Evolutionary conservation across 2,329 filamentous ascomycete species (phyloP), one percentile per base, ranked within the genome.

Genomic region (Sphaerostilbella broomeana): DNA sequence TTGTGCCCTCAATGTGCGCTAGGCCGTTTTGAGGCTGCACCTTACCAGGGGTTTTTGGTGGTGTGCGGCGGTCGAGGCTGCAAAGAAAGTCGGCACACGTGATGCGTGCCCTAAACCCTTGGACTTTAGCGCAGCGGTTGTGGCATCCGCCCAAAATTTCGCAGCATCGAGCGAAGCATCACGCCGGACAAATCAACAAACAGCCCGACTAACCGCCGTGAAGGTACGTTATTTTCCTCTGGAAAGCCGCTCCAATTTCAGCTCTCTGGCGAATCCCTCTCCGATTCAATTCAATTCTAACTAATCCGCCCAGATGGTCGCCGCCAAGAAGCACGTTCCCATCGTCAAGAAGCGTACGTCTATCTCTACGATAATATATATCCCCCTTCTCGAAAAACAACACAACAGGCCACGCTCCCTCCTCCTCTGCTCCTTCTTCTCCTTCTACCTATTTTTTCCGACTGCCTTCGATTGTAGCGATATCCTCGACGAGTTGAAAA

Each of bases 331-430:
- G 80, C 92, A 97, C 75, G 81, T 97, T 68, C 84, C 89, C 65
- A 98, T 98, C 80, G 86, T 98, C 67, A 98, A 98, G 87, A 98
- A 98, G 88, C 88, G 88, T 94, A 90, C 67, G 87, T 88, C 63
- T 56, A 19, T 37, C 32, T 10, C 11, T 20, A 20, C 31, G 19
- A 39, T 16, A 28, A 27, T 21, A 43, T 22, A 35, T 16, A 13
- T 6, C 6, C 25, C 6, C 25, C 12, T 6, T 18, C 11, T 19
- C 33, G 11, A 27, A 34, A 42, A 28, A 37, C 37, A 33, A 19
- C n/a, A 21, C 22, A 32, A 22, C 31, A 20, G 30, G 22, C 11
- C 29, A 18, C 15, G 18, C 7, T 25, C 22, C 27, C 15, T 19
- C 15, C n/a, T 10, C 13, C 4, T n/a, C 21, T 42, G 15, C 27